Percentiles rank a stretch among this genome's conserved stretches.
These are phyloP conservation scores for Rhizopogon vulgaris DNA, from an alignment of 768 basidiomycete species.

Conservation along the genomic window DNA sequence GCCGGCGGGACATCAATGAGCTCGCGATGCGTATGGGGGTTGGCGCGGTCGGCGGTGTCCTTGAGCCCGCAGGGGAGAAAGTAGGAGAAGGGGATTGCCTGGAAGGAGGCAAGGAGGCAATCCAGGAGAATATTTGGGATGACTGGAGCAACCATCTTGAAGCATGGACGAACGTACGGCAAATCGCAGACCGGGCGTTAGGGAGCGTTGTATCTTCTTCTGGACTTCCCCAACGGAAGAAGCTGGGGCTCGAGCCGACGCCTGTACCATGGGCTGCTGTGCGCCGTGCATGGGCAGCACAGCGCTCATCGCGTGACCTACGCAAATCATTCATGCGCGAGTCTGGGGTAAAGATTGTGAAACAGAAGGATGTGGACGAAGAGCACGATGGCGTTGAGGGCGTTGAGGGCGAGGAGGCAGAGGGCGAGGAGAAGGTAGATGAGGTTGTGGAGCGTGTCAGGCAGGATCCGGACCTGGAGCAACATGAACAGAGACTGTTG, in stretches of 20 bases:
- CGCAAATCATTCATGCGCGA: slow-evolving; percentile 61
- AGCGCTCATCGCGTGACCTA: slow-evolving; percentile 41
- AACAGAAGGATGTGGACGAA: slow-evolving; percentile 29
- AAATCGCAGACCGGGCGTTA: slow-evolving; percentile 71
- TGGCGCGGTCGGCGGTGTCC: slow-evolving; percentile 62
- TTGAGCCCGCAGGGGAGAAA: slow-evolving; percentile 31
- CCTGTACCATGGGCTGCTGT: slow-evolving; percentile 63
- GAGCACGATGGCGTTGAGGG: slow-evolving; percentile 19
- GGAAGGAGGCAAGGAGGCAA: background rate
- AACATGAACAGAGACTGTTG: slow-evolving; percentile 76
- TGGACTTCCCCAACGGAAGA: slow-evolving; percentile 5
- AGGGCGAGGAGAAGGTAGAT: slow-evolving; percentile 35
- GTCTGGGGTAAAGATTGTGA: slow-evolving; percentile 27
- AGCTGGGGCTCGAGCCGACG: slow-evolving; percentile 37
- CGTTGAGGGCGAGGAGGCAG: slow-evolving; percentile 26
- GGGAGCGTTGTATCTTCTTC: slow-evolving; percentile 49
- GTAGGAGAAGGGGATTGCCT: background rate
- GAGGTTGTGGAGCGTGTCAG: slow-evolving; percentile 74
- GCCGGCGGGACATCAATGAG: slow-evolving; percentile 75
- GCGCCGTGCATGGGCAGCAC: slow-evolving; percentile 57
- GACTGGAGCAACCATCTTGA: slow-evolving; percentile 71
- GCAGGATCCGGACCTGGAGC: slow-evolving; percentile 68
- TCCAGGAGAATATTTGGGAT: slow-evolving; percentile 35
- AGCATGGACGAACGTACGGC: slow-evolving; percentile 61
- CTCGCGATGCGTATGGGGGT: slow-evolving; percentile 80